A percentile compares a stretch with the other conserved stretches of the same genome.
Conservation (phyloP, 805 yeast genomes). For the Blastobotrys parvus region DNA sequence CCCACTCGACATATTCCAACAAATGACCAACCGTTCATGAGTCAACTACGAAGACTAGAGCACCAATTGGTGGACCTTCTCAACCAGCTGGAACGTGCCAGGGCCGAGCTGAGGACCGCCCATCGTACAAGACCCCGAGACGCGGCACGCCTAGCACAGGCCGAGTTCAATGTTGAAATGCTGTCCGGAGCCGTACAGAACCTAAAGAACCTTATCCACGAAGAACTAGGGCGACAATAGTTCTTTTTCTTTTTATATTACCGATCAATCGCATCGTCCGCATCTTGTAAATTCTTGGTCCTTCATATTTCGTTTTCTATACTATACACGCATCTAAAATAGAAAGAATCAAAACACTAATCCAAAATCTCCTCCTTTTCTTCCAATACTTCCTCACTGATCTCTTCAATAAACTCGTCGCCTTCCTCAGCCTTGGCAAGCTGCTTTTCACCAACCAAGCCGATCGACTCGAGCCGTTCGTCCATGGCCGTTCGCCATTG, state of each 20-base stretch:
- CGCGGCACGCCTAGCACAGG: conserved; percentile 8
- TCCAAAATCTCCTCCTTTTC: conserved; percentile 31
- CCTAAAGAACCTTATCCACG: conserved; percentile 6
- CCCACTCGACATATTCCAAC: background rate
- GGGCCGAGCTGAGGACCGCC: background rate
- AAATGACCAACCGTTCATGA: background rate
- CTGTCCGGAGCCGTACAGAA: conserved; percentile 13
- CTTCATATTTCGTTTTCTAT: too few relatives aligned
- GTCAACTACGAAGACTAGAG: background rate
- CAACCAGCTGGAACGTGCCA: conserved; percentile 1
- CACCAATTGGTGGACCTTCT: background rate
- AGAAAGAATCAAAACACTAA: background rate
- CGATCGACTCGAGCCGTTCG: conserved; percentile 37
- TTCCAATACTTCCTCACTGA: conserved; percentile 49
- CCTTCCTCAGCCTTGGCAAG: conserved; percentile 43
- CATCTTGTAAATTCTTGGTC: too few relatives aligned
- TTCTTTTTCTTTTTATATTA: too few relatives aligned
- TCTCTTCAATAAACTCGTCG: conserved; percentile 61
- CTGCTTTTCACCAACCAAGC: conserved; percentile 31
- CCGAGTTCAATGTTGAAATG: conserved; percentile 16
- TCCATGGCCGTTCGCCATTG: conserved; percentile 57
- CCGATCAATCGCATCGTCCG: too few relatives aligned
- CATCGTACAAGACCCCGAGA: conserved; percentile 2
- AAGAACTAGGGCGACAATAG: too few relatives aligned
- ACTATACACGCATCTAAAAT: background rate